A percentile compares a stretch with the other conserved stretches of the same genome.
Conservation (phyloP, 192 early-diverging fungal genomes). For the Coemansia sp. region DNA sequence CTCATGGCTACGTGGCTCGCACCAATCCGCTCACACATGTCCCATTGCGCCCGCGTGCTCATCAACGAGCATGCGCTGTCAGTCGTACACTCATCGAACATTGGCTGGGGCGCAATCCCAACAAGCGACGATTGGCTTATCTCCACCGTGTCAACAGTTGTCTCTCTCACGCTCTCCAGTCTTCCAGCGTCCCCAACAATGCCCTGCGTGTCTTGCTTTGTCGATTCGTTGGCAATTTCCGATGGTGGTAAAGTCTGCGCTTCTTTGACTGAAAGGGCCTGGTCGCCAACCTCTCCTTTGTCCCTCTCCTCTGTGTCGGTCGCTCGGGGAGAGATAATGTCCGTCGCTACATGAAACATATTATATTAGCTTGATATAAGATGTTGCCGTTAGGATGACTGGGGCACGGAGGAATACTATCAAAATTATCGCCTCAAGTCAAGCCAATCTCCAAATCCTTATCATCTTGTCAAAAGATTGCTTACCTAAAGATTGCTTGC, state of each 20-base stretch:
- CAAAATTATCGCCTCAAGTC: not conserved
- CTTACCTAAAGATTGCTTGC: not conserved
- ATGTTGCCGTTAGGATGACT: too few species aligned
- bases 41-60: slow-evolving; percentile 42
- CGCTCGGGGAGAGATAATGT: not conserved
- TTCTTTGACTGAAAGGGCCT: not conserved
- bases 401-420: too few species aligned
- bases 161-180: not conserved
- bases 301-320: not conserved
- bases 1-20: slow-evolving; percentile 14
- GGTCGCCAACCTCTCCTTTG: not conserved
- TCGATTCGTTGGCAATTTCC: not conserved
- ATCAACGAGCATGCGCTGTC: slow-evolving; percentile 7
- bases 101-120: not conserved
- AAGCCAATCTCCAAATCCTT: too few species aligned
- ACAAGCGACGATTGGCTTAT: not conserved
- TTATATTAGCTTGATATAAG: too few species aligned
- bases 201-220: not conserved
- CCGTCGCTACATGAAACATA: too few species aligned
- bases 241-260: not conserved
- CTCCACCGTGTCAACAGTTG: not conserved
- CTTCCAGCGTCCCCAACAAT: not conserved
- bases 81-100: slow-evolving; percentile 4
- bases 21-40: slow-evolving; percentile 24
- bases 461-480: too few species aligned